Evolutionary conservation across 305 asterid genomes (phyloP), one percentile per base, ranked within the genome.

Genomic region (Coffea humblotiana): DNA sequence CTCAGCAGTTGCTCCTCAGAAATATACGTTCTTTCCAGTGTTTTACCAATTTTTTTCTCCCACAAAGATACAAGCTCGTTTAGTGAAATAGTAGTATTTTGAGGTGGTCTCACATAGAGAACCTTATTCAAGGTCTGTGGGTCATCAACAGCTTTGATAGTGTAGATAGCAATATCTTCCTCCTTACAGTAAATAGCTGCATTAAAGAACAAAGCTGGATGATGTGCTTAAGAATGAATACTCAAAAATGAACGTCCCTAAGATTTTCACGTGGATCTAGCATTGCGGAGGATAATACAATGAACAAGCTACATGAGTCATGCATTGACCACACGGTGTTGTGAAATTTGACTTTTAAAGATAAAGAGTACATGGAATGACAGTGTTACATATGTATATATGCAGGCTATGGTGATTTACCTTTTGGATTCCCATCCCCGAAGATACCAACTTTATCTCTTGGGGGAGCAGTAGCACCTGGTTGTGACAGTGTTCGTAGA

Each of bases 81-180:
- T 27, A 84, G 78, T 0, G 88, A 70, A 43, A 74, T 18, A 12
- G 47, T 72, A 72, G 47, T 72, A 72, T 82, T 86, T 8, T 43
- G 72, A 35, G 85, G 82, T 18, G 88, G 89, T 43, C 68, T 82
- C n/a, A 86, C 61, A 29, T 79, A 82, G 32, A 86, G 83, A 75
- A 61, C 75, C 82, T 82, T 86, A 81, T 86, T 84, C 60, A 84
- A 75, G n/a, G 87, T 82, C 75, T 78, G 76, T 16, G 79, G 81
- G 51, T 85, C 86, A 70, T 85, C 86, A 8, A 82, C 86, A 16
- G 86, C 81, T 51, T 78, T 80, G 6, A 86, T 80, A 37, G 89
- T 84, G 58, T 78, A 86, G 18, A 77, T 72, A 14, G 79, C 89
- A 74, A 86, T 75, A 64, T 86, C 89, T 49, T 81, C 76, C 82